phyloP scores from a whole-genome alignment of 495 filamentous ascomycete genomes.

The Aspergillus panamensis region DNA sequence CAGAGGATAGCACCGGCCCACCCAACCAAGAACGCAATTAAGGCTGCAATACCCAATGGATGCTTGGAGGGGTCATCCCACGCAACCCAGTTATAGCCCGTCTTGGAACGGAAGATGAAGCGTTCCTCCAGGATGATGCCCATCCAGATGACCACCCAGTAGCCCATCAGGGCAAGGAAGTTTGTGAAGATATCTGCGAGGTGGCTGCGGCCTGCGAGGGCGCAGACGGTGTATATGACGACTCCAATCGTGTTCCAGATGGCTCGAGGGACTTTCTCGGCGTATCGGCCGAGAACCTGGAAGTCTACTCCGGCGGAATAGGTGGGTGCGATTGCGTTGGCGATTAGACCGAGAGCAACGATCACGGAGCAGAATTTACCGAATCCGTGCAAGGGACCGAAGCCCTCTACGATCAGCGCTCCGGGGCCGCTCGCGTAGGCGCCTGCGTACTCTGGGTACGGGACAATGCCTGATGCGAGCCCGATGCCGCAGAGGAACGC shows the following conservation, averaged over 20 bases:
- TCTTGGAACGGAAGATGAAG: constrained; percentile 53
- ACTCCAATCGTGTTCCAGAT: constrained; percentile 60
- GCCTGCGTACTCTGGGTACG: constrained; percentile 48
- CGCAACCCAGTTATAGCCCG: constrained; percentile 55
- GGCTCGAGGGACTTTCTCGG: constrained; percentile 55
- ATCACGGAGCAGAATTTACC: constrained; percentile 72
- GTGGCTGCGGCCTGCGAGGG: constrained; percentile 57
- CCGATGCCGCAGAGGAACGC: constrained; percentile 66
- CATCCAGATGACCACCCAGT: constrained; percentile 67
- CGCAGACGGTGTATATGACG: constrained; percentile 61
- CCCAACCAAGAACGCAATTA: constrained; percentile 61
- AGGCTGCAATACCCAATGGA: constrained; percentile 60
- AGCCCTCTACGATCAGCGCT: constrained; percentile 64
- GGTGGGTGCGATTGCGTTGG: constrained; percentile 66
- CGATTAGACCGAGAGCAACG: constrained; percentile 66
- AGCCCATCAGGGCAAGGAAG: constrained; percentile 71
- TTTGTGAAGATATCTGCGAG: constrained; percentile 66
- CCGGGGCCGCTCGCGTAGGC: constrained; percentile 51
- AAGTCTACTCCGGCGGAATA: constrained; percentile 70
- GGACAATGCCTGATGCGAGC: constrained; percentile 58
- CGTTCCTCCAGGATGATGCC: constrained; percentile 62
- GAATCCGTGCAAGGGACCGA: constrained; percentile 58
- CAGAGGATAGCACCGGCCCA: constrained; percentile 68
- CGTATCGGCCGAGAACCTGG: constrained; percentile 59
- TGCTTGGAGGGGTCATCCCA: constrained; percentile 59